Conservation (phyloP, 2,329 filamentous ascomycete species). For the Fusarium continuum region DNA sequence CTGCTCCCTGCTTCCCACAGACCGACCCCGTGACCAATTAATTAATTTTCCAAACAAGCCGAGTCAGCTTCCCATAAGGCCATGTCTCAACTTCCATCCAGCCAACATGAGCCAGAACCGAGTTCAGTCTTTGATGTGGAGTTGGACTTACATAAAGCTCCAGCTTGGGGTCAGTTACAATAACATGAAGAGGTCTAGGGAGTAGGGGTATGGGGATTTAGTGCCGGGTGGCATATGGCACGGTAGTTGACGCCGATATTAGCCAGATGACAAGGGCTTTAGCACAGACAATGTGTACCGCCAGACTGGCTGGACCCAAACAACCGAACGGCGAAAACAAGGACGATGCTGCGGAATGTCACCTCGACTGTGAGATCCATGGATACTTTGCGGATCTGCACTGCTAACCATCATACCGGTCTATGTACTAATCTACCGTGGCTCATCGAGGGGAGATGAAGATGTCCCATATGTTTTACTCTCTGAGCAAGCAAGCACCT, state of each 20-base stretch:
- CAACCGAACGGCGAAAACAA: constrained; percentile 22
- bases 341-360: constrained; percentile 29
- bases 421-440: constrained; percentile 7
- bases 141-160: background rate
- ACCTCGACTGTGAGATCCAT: constrained; percentile 34
- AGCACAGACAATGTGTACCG: constrained; percentile 20
- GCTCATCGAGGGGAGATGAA: constrained; percentile 24
- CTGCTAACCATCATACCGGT: constrained; percentile 8
- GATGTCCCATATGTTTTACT: constrained; percentile 20
- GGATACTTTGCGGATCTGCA: constrained; percentile 30
- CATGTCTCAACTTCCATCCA: constrained; percentile 27
- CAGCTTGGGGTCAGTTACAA: constrained; percentile 1
- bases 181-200: background rate
- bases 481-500: constrained; percentile 13
- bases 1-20: background rate
- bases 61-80: background rate
- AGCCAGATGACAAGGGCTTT: constrained; percentile 19
- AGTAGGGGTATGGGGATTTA: background rate
- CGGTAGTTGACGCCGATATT: constrained; percentile 34
- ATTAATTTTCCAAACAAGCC: background rate
- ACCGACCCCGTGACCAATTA: background rate
- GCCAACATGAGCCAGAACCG: constrained; percentile 23
- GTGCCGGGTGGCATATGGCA: constrained; percentile 27
- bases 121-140: constrained; percentile 11
- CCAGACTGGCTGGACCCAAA: constrained; percentile 31